Evolutionary conservation across 2,329 filamentous ascomycete genomes (phyloP).

Genomic region (Sporothrix schenckii): DNA sequence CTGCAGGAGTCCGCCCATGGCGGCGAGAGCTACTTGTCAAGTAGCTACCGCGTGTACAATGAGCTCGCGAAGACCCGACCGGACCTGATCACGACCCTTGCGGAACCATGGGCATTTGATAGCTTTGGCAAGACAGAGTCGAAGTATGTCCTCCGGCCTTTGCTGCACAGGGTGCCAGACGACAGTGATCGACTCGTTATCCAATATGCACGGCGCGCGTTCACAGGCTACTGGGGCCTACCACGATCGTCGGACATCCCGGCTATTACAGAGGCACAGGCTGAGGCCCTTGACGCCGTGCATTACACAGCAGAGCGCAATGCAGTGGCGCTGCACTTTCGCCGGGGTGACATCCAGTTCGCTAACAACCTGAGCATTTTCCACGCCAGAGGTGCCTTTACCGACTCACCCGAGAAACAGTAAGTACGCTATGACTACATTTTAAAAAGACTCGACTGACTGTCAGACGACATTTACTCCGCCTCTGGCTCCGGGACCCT

Average conservation of each 20-base stretch:
- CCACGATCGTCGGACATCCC: constrained; percentile 59
- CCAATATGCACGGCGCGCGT: constrained; percentile 62
- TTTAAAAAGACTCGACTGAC: too few species aligned
- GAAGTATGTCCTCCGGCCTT: constrained; percentile 53
- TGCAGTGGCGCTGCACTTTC: constrained; percentile 51
- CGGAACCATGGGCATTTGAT: constrained; percentile 56
- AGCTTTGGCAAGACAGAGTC: constrained; percentile 55
- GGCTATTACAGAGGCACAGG: constrained; percentile 57
- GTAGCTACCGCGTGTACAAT: constrained; percentile 64
- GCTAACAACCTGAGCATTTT: constrained; percentile 60
- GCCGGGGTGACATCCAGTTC: constrained; percentile 58
- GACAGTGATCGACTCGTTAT: constrained; percentile 57
- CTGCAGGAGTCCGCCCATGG: constrained; percentile 57
- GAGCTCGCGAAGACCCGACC: constrained; percentile 61
- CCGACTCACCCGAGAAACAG: constrained; percentile 49
- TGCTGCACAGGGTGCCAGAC: constrained; percentile 59
- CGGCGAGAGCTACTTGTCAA: constrained; percentile 61
- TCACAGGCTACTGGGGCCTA: constrained; percentile 60
- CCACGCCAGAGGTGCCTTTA: constrained; percentile 56
- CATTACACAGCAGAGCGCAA: constrained; percentile 55
- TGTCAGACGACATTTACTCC: constrained; percentile 52
- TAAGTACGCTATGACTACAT: constrained; percentile 40
- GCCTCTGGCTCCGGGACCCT: constrained; percentile 55
- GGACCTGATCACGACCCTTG: constrained; percentile 61
- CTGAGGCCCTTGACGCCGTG: constrained; percentile 56